Evolutionary conservation across 2,329 filamentous ascomycete genomes (phyloP).

Genomic region (Xylaria sp.): DNA sequence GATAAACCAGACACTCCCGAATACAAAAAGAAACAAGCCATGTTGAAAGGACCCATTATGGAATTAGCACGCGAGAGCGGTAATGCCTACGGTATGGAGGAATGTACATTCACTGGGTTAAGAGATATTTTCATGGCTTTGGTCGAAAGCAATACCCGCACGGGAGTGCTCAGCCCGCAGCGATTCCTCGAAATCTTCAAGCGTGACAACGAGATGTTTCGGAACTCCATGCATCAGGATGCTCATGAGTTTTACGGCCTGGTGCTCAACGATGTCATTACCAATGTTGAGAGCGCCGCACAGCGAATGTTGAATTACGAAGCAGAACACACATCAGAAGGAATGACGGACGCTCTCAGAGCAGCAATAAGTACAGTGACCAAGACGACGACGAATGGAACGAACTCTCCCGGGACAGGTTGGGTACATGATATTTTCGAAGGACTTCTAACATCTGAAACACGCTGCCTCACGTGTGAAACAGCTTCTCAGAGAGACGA

Average conservation of each 20-base stretch:
- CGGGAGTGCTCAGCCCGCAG: constrained; percentile 88
- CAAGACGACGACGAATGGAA: constrained; percentile 45
- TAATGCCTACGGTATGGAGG: constrained; percentile 85
- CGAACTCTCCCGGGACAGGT: constrained; percentile 68
- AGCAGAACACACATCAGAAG: constrained; percentile 48
- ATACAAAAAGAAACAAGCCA: constrained; percentile 96
- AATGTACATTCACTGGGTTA: constrained; percentile 90
- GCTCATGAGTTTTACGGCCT: constrained; percentile 97
- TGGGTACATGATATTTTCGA: constrained; percentile 99
- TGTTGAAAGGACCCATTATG: constrained; percentile 84
- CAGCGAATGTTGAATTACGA: constrained; percentile 63
- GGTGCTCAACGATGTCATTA: constrained; percentile 92
- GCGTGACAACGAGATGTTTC: constrained; percentile 95
- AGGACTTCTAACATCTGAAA: constrained; percentile 92
- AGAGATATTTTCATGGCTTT: constrained; percentile 96
- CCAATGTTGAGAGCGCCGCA: constrained; percentile 89
- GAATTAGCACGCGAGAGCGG: constrained; percentile 84
- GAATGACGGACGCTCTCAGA: constrained; percentile 59
- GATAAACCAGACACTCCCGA: constrained; percentile 95
- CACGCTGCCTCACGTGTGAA: constrained; percentile 94
- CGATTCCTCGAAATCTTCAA: constrained; percentile 94
- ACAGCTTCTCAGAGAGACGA: constrained; percentile 95
- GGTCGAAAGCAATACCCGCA: constrained; percentile 79
- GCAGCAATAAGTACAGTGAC: constrained; percentile 48
- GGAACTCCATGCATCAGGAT: constrained; percentile 96